Conservation (phyloP, 2,329 filamentous ascomycete genomes). For the Pyrenochaeta sp. region DNA sequence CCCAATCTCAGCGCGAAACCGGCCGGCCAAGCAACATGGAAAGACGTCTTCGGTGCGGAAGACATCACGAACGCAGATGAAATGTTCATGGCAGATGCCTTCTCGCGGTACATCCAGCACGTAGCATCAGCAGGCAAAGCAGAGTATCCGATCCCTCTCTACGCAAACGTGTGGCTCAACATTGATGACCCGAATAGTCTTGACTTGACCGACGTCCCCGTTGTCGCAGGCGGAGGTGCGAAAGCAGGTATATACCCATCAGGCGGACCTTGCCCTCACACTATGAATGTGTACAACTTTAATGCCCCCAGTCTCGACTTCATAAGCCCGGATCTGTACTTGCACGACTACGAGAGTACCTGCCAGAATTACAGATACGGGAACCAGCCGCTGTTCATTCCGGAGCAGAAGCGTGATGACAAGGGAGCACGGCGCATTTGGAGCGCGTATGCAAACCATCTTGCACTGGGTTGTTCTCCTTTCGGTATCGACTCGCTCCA, state of each 20-base stretch:
- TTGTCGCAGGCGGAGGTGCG: constrained; percentile 54
- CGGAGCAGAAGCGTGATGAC: constrained; percentile 62
- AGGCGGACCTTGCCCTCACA: constrained; percentile 54
- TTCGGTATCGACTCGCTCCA: constrained; percentile 54
- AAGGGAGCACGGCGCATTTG: constrained; percentile 36
- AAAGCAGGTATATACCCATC: constrained; percentile 59
- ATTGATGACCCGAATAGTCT: constrained; percentile 31
- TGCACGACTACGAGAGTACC: constrained; percentile 57
- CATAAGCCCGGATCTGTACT: constrained; percentile 59
- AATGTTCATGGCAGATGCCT: constrained; percentile 60
- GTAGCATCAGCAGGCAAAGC: constrained; percentile 54
- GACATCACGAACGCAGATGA: constrained; percentile 50
- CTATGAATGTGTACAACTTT: constrained; percentile 57
- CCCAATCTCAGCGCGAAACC: constrained; percentile 20
- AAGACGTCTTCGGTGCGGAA: constrained; percentile 51
- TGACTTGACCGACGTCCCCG: constrained; percentile 46
- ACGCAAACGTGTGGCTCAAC: constrained; percentile 59
- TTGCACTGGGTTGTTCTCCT: constrained; percentile 28
- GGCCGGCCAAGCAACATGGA: constrained; percentile 45
- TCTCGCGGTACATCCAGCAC: constrained; percentile 52
- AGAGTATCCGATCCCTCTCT: constrained; percentile 55
- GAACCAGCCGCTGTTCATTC: constrained; percentile 60
- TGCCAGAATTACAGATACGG: constrained; percentile 57
- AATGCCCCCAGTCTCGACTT: constrained; percentile 56
- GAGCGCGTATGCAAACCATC: constrained; percentile 35